A percentile compares a stretch with the other conserved stretches of the same genome.
These are phyloP conservation scores for Chaetomiaceae sp. DNA, from an alignment of 2,329 filamentous ascomycete genomes.

Conservation along the genomic window DNA sequence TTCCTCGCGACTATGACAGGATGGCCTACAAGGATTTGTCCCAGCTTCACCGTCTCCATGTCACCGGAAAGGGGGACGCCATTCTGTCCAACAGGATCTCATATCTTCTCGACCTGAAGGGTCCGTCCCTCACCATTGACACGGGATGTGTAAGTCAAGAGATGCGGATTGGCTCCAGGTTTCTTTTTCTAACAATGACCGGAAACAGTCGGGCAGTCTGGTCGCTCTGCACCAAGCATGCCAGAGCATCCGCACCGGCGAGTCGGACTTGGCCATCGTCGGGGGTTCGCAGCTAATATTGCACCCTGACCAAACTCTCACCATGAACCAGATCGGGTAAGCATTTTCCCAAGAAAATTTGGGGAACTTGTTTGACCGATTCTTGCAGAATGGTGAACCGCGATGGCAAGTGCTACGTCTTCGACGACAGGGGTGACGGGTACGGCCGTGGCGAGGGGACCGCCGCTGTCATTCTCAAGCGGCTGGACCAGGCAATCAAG, in stretches of 20 bases:
- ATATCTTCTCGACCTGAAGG: constrained; percentile 30
- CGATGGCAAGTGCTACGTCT: constrained; percentile 9
- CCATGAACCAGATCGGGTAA: constrained; percentile 2
- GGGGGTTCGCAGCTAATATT: not conserved
- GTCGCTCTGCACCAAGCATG: constrained; percentile 15
- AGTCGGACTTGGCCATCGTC: not conserved
- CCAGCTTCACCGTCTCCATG: not conserved
- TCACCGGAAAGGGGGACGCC: constrained; percentile 27
- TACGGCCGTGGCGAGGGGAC: constrained; percentile 48
- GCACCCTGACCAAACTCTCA: too few species aligned
- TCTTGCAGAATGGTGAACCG: too few species aligned
- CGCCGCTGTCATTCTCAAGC: constrained; percentile 41
- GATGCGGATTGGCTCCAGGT: too few species aligned
- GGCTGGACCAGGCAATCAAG: constrained; percentile 33
- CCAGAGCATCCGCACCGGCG: not conserved
- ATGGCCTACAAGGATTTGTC: constrained; percentile 25
- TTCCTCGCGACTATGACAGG: too few species aligned
- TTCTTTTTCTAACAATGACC: too few species aligned
- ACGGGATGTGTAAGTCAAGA: too few species aligned
- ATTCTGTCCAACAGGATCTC: constrained; percentile 34
- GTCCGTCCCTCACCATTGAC: constrained; percentile 20
- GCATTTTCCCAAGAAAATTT: not conserved
- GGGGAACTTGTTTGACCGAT: too few species aligned
- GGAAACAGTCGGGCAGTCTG: constrained; percentile 10
- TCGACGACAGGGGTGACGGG: constrained; percentile 35